Base-by-base conservation (phyloP, 768 basidiomycete species). In the Peribolospora kevripleyi region DNA sequence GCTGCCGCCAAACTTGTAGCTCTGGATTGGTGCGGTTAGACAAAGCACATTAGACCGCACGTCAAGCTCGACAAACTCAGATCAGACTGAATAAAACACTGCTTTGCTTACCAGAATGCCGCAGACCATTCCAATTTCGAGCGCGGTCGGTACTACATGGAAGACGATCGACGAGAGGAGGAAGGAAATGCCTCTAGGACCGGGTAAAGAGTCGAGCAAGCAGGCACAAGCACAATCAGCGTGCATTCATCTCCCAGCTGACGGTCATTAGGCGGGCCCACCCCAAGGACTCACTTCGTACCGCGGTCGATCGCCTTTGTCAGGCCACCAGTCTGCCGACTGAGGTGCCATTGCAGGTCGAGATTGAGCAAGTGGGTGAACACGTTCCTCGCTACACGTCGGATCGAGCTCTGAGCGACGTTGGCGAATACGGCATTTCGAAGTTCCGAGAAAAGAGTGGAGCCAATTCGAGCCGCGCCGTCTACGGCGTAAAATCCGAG, bases 241-340 rank as follows among this genome's bases (percentile, higher is more conserved):
- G 11, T 46, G 37, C 37, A 51, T 41, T 48, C 50, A 47, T 40
- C n/a, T 1, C 25, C 42, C 60, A 14, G 40, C 25, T 2, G 11
- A 50, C 14, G 5, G 25, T 50, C n/a, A 56, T 40, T 39, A 13
- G 0, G 40, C 6, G 37, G 36, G 37, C 53, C 6, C 41, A 4
- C 8, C 42, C n/a, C n/a, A 14, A 13, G 11, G 8, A 65, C 75
- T 62, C 61, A 93, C 87, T 97, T 98, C 41, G 93, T 95, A 41
- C 93, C 93, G 10, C 93, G 75, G 65, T 98, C 93, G 60, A 98
- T 97, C 4, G 93, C 93, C 47, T 93, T 72, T 2, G 88, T 95
- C 48, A 98, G 72, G 2, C 93, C 93, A 38, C 93, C 93, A 0
- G 93, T 98, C 64, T 97, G 91, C 42, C 91, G 70, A 13, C 81